phyloP scores from a whole-genome alignment of 116 monocot genomes.

The Papilionanthe hybrid region DNA sequence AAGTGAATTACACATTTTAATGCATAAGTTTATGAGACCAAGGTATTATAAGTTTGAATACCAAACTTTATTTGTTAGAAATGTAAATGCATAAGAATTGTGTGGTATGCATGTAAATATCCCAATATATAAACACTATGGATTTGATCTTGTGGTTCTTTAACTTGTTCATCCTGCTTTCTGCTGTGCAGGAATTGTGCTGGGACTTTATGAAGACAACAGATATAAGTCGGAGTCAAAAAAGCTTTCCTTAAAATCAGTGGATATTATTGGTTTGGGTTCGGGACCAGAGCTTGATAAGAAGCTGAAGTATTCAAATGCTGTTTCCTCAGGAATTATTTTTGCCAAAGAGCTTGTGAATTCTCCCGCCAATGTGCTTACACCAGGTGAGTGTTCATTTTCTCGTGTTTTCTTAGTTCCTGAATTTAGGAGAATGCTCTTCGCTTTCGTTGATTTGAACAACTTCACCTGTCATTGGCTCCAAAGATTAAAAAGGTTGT shows the following conservation, averaged over 20 bases:
- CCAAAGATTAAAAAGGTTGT: no score
- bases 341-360: constrained; percentile 96
- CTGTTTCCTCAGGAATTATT: constrained; percentile 79
- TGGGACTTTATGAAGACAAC: constrained; percentile 79
- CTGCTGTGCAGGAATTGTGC: constrained; percentile 51
- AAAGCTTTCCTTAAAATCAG: constrained; percentile 54
- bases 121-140: neutral
- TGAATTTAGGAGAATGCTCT: neutral
- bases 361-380: constrained; percentile 97
- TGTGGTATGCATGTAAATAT: no score
- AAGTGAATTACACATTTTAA: no score
- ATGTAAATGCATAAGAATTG: no score
- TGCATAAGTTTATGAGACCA: no score
- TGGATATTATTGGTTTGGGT: constrained; percentile 89
- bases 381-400: constrained; percentile 56
- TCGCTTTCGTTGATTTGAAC: no score
- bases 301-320: constrained; percentile 69
- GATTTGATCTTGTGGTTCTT: neutral
- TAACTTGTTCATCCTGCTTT: neutral
- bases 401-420: neutral
- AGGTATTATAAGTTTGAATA: no score
- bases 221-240: constrained; percentile 90
- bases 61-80: no score
- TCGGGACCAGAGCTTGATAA: constrained; percentile 60
- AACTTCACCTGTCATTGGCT: no score